Conservation (phyloP, 805 yeast genomes). For the Candida sakaeoensis region DNA sequence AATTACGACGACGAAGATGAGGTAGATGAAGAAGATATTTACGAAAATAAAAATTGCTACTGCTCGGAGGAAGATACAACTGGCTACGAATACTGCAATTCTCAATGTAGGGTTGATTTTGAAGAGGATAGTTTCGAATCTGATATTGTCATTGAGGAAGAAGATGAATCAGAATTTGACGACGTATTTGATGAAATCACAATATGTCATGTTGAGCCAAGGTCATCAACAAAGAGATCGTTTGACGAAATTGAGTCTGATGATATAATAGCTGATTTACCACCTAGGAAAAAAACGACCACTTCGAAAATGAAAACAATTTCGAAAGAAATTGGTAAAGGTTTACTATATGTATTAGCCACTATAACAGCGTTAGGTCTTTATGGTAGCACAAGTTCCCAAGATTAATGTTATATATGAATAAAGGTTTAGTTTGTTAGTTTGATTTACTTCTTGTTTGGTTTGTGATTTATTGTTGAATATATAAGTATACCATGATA, state of each 20-base stretch:
- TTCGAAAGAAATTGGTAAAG: slow-evolving; percentile 31
- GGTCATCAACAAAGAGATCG: slow-evolving; percentile 1
- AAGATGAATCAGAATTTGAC: slow-evolving; percentile 1
- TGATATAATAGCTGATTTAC: neutral
- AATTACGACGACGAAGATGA: slow-evolving; percentile 1
- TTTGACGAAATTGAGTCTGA: slow-evolving; percentile 1
- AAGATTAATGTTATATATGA: no score
- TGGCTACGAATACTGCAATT: no score
- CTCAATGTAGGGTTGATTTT: neutral
- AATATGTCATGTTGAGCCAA: neutral
- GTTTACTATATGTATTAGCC: slow-evolving; percentile 26
- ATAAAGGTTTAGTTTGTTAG: neutral
- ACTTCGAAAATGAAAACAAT: slow-evolving; percentile 13
- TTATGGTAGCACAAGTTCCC: slow-evolving; percentile 25
- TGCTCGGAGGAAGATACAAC: no score
- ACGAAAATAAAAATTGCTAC: slow-evolving; percentile 3
- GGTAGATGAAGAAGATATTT: neutral
- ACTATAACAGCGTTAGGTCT: slow-evolving; percentile 34
- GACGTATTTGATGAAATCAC: neutral
- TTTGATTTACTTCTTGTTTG: slow-evolving; percentile 1
- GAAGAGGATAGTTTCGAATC: neutral
- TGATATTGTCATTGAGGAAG: slow-evolving; percentile 11
- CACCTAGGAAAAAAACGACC: slow-evolving; percentile 10
- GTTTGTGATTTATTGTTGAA: neutral
- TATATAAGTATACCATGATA: neutral